Percentiles rank a stretch among this genome's conserved stretches.
Conservation (phyloP, 305 asterid species). For the Petunia hybrid region DNA sequence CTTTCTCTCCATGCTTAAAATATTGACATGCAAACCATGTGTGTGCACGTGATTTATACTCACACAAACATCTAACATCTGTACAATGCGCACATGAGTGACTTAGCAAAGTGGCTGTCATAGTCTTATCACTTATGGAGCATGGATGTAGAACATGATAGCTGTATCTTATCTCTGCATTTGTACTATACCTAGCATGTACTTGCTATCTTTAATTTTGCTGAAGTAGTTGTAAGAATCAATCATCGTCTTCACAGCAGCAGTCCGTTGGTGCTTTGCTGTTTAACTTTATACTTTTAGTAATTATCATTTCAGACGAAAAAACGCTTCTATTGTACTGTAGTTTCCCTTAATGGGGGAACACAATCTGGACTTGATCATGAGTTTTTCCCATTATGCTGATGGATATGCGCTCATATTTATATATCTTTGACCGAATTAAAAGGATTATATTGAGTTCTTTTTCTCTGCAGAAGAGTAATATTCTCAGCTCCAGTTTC, state of each 20-base stretch:
- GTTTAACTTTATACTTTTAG: too few relatives aligned
- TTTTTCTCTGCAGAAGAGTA: constrained; percentile 53
- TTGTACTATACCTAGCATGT: constrained; percentile 20
- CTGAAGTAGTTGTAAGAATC: neutral
- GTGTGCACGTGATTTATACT: constrained; percentile 4
- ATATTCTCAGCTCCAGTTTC: constrained; percentile 53
- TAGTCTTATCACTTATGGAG: neutral
- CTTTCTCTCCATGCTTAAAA: constrained; percentile 31
- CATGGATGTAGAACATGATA: neutral
- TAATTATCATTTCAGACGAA: too few relatives aligned
- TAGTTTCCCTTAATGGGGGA: constrained; percentile 8
- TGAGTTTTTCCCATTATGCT: neutral
- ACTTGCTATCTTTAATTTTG: neutral
- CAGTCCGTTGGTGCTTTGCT: too few relatives aligned
- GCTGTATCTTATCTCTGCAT: constrained; percentile 15
- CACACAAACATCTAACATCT: constrained; percentile 10
- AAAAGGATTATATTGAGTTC: constrained; percentile 28
- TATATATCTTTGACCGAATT: constrained; percentile 10
- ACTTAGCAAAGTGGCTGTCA: constrained; percentile 7
- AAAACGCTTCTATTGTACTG: neutral
- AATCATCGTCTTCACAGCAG: neutral
- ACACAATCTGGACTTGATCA: neutral
- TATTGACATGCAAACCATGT: constrained; percentile 1
- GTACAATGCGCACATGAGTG: neutral
- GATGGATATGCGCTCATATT: constrained; percentile 17